A percentile compares a stretch with the other conserved stretches of the same genome.
These are phyloP conservation scores for Penicillium diatomitis DNA, from an alignment of 495 filamentous ascomycete genomes.

Conservation along the genomic window DNA sequence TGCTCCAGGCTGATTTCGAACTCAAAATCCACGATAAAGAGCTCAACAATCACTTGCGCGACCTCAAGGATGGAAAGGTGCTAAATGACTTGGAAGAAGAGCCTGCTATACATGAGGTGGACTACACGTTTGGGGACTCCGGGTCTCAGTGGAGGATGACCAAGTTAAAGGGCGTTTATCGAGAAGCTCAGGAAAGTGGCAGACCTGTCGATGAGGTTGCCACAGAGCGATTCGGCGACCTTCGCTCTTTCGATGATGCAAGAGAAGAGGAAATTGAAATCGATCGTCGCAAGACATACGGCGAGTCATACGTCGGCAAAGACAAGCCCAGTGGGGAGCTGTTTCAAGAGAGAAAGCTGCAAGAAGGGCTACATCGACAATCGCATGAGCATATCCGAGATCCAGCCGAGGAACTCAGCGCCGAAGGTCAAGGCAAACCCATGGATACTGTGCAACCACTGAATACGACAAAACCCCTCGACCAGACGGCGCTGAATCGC, in stretches of 20 bases:
- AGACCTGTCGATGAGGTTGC: constrained; percentile 71
- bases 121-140: constrained; percentile 82
- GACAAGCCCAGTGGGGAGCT: constrained; percentile 83
- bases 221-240: constrained; percentile 66
- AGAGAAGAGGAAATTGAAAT: constrained; percentile 92
- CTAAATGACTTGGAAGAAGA: constrained; percentile 43
- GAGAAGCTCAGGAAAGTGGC: constrained; percentile 64
- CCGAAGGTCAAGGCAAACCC: constrained; percentile 27
- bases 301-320: constrained; percentile 76
- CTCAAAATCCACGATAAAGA: constrained; percentile 75
- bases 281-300: constrained; percentile 76
- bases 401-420: constrained; percentile 38
- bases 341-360: constrained; percentile 61
- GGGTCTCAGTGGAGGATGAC: constrained; percentile 95
- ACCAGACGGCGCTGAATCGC: constrained; percentile 75
- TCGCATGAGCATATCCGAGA: constrained; percentile 21
- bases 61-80: constrained; percentile 48
- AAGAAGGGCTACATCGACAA: constrained; percentile 35
- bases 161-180: constrained; percentile 79
- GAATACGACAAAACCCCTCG: constrained; percentile 41
- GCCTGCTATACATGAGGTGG: constrained; percentile 52
- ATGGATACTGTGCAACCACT: constrained; percentile 34
- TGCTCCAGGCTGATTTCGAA: constrained; percentile 57
- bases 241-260: constrained; percentile 85
- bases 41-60: constrained; percentile 63